Percentiles rank a stretch among this genome's conserved stretches.
These are phyloP conservation scores for Trichosporon sp. DNA, from an alignment of 1,284 basidiomycete genomes.

Conservation along the genomic window DNA sequence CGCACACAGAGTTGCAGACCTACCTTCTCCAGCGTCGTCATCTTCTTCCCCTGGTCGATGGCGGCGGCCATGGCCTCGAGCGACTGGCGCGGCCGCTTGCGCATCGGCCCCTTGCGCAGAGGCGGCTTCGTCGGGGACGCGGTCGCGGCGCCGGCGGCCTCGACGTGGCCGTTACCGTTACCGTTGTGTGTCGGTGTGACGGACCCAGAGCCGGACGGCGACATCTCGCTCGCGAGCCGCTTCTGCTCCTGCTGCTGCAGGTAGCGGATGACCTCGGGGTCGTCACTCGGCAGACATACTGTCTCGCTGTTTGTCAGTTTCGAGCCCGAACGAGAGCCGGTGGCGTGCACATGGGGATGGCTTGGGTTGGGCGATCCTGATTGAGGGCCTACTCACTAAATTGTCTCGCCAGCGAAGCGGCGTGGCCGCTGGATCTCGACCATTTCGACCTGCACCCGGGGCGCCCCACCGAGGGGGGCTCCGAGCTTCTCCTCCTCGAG, in stretches of 20 bases:
- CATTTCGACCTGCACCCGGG: constrained; percentile 23
- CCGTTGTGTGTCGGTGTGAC: constrained; percentile 2
- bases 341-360: neutral
- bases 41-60: constrained; percentile 45
- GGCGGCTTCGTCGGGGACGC: constrained; percentile 8
- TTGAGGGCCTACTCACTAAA: constrained; percentile 32
- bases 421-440: constrained; percentile 41
- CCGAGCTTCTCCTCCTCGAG: constrained; percentile 12
- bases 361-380: neutral
- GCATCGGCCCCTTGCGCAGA: constrained; percentile 17
- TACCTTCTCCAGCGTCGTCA: constrained; percentile 50
- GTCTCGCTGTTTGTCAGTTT: constrained; percentile 37
- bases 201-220: neutral
- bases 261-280: constrained; percentile 41
- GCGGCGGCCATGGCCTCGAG: constrained; percentile 47
- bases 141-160: neutral
- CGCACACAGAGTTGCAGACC: neutral
- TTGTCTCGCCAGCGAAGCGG: constrained; percentile 45
- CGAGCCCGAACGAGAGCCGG: too few relatives aligned
- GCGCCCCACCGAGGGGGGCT: neutral
- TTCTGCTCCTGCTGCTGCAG: constrained; percentile 12
- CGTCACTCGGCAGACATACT: constrained; percentile 29
- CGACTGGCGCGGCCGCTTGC: constrained; percentile 43
- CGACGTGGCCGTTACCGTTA: neutral
- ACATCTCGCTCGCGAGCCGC: neutral